Evolutionary conservation across 352 stramenopile genomes (phyloP), one percentile per base, ranked within the genome.

Genomic region (Phytophthora sp.): DNA sequence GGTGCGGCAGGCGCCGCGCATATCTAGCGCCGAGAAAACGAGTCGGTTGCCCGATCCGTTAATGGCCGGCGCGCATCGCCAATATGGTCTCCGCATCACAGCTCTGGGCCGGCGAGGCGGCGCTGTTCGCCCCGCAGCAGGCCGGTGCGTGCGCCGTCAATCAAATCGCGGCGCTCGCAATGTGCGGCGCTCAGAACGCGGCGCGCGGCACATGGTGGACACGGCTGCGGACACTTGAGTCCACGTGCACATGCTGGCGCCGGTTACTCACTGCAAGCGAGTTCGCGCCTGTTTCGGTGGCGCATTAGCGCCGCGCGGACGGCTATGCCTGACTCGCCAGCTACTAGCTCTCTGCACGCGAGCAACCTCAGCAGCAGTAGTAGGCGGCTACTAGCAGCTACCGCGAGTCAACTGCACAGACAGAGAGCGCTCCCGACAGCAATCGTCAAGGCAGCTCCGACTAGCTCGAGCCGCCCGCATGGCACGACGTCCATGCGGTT

Each of bases 11-110:
- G n/a, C 12, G n/a, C 30, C 18, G 53, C 32, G 48, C 48, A 54
- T 53, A 27, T 34, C 44, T 48, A 48, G 45, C 55, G 28, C 18
- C 20, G 35, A 18, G 54, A 37, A 55, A 44, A 63, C 35, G 45
- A 43, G n/a, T n/a, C n/a, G n/a, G n/a, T n/a, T n/a, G n/a, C n/a
- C n/a, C n/a, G n/a, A n/a, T n/a, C n/a, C n/a, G n/a, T n/a, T n/a
- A n/a, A n/a, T n/a, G n/a, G n/a, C n/a, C n/a, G n/a, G n/a, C n/a
- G n/a, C 32, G 26, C 26, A 17, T 30, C 27, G 37, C 38, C 51
- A 59, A 50, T 50, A 50, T 64, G 48, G 34, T 52, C 31, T 28
- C 23, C n/a, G n/a, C n/a, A 54, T 63, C 54, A 55, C 43, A 54
- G 34, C 31, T 62, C 17, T 18, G 11, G 10, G 23, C 42, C 54